These are phyloP conservation scores for Hagleromyces aurorensis DNA, from an alignment of 805 yeast species.

Conservation along the genomic window DNA sequence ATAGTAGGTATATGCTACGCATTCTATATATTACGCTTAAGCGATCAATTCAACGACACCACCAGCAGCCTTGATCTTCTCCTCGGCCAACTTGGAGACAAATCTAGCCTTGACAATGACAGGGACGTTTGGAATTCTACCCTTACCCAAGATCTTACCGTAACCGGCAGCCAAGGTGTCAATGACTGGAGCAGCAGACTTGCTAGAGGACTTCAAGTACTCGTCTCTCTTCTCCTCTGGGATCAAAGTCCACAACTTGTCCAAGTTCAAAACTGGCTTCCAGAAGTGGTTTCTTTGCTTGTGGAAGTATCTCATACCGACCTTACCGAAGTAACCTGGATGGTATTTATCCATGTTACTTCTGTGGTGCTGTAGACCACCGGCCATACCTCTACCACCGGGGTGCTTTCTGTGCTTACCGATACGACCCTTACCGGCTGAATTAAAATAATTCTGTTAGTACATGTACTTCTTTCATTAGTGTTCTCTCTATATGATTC, in stretches of 20 bases:
- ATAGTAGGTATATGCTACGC: constrained; percentile 1
- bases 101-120: constrained; percentile 99
- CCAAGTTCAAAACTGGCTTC: constrained; percentile 97
- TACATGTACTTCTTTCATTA: too few relatives aligned
- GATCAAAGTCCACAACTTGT: constrained; percentile 96
- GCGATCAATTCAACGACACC: constrained; percentile 99
- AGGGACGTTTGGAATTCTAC: constrained; percentile 96
- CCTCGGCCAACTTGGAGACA: constrained; percentile 98
- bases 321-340: constrained; percentile 99
- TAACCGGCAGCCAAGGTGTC: constrained; percentile 99
- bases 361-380: constrained; percentile 99
- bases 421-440: constrained; percentile 99
- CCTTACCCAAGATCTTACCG: constrained; percentile 99
- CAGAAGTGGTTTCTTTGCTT: constrained; percentile 90
- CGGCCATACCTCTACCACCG: constrained; percentile 99
- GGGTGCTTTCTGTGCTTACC: constrained; percentile 99
- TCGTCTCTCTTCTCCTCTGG: constrained; percentile 91
- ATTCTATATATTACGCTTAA: constrained; percentile 51
- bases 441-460: too few relatives aligned
- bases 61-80: constrained; percentile 99
- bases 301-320: constrained; percentile 99
- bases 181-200: constrained; percentile 95
- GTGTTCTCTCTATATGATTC: too few relatives aligned
- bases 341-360: constrained; percentile 99
- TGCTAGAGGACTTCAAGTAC: constrained; percentile 74